These are phyloP conservation scores for Teunomyces tritomae DNA, from an alignment of 805 yeast genomes.

Conservation along the genomic window DNA sequence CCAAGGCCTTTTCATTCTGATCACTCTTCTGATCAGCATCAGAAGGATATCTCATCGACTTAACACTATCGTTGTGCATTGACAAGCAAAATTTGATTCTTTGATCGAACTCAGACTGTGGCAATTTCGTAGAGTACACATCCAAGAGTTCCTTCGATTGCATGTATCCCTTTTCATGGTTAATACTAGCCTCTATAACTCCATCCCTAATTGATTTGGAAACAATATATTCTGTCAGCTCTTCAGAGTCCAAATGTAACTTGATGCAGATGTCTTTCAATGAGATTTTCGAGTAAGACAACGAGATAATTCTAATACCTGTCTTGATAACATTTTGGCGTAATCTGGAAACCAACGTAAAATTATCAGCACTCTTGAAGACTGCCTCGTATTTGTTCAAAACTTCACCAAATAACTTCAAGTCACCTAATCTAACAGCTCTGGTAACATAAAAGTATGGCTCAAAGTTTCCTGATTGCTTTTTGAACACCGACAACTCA, in stretches of 20 bases:
- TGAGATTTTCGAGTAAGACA: constrained; percentile 87
- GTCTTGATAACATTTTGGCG: constrained; percentile 98
- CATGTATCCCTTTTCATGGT: constrained; percentile 89
- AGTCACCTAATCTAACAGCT: constrained; percentile 91
- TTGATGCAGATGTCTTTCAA: constrained; percentile 91
- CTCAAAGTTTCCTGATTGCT: constrained; percentile 51
- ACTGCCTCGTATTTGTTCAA: constrained; percentile 58
- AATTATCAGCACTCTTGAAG: constrained; percentile 75
- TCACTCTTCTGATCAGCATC: constrained; percentile 33
- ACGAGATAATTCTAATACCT: constrained; percentile 89
- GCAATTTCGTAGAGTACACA: constrained; percentile 81
- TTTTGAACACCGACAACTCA: constrained; percentile 76
- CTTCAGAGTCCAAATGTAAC: constrained; percentile 88
- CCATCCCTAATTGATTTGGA: constrained; percentile 97
- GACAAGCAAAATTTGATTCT: constrained; percentile 90
- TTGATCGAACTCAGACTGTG: constrained; percentile 85
- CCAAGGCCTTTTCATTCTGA: constrained; percentile 24
- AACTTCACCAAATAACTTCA: constrained; percentile 72
- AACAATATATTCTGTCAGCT: constrained; percentile 94
- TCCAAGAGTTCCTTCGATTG: constrained; percentile 85
- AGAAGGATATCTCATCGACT: constrained; percentile 88
- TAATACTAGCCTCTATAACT: constrained; percentile 90
- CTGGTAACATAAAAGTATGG: constrained; percentile 87
- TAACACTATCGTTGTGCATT: constrained; percentile 86
- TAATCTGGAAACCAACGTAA: constrained; percentile 79